A percentile compares a stretch with the other conserved stretches of the same genome.
Evolutionary conservation across 805 yeast species (phyloP).

Genomic region (Deakozyma indianensis): DNA sequence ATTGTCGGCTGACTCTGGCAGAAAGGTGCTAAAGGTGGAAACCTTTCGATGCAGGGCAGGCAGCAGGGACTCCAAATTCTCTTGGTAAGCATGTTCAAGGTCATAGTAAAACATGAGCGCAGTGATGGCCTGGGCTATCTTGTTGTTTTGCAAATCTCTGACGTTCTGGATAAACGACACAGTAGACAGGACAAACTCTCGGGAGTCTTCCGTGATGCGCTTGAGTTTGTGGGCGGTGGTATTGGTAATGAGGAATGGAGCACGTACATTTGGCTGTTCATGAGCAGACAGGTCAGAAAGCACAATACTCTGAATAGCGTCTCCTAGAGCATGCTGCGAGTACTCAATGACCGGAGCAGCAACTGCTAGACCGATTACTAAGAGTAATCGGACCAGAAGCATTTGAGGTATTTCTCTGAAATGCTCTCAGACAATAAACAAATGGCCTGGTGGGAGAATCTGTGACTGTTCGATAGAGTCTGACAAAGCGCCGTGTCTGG

Average conservation of each 20-base stretch:
- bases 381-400: no score
- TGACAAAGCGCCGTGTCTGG: no score
- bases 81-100: background rate
- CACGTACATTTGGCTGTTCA: no score
- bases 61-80: background rate
- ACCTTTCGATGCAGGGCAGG: background rate
- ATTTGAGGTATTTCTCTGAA: no score
- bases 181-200: background rate
- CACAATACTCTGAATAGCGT: no score
- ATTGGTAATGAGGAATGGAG: background rate
- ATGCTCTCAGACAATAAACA: no score
- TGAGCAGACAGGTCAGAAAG: no score
- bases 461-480: no score
- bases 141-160: background rate
- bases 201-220: background rate
- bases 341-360: no score
- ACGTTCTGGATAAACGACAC: background rate
- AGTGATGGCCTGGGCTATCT: background rate
- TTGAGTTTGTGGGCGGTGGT: background rate
- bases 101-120: background rate
- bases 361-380: no score
- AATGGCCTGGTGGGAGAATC: no score
- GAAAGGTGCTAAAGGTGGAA: conserved; percentile 1
- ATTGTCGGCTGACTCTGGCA: conserved; percentile 1
- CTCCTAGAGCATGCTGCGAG: no score